These are phyloP conservation scores for Canavalia gladiata DNA, from an alignment of 306 rosid species.

Conservation along the genomic window DNA sequence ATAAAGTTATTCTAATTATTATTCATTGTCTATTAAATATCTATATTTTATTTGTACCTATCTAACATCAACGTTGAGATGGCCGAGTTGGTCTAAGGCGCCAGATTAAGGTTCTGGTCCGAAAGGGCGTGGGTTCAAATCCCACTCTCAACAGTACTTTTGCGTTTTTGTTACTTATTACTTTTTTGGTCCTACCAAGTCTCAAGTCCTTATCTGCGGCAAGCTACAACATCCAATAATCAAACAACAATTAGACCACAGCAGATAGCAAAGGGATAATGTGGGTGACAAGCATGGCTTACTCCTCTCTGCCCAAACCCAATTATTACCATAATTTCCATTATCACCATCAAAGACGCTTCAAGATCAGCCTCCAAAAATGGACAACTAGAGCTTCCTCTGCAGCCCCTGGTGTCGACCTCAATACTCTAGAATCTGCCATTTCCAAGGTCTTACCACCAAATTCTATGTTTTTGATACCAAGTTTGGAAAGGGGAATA, in stretches of 20 bases:
- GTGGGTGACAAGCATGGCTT: conserved; percentile 53
- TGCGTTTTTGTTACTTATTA: fast-evolving
- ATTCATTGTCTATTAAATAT: too few species aligned
- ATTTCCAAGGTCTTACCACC: conserved; percentile 66
- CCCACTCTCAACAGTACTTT: conserved; percentile 58
- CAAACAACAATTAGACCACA: neutral
- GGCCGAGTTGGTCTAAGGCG: conserved; percentile 78
- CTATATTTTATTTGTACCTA: neutral
- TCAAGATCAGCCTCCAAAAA: conserved; percentile 50
- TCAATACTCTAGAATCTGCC: conserved; percentile 80
- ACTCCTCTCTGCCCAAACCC: conserved; percentile 44
- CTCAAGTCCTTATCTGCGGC: conserved; percentile 27
- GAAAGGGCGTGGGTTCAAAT: conserved; percentile 75
- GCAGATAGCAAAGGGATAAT: conserved; percentile 49
- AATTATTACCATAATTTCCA: conserved; percentile 28
- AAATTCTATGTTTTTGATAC: neutral
- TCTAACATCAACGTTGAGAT: conserved; percentile 33
- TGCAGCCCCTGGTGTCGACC: conserved; percentile 81
- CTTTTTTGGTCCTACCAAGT: neutral
- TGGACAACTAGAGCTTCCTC: conserved; percentile 68
- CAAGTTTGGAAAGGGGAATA: neutral
- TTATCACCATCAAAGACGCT: conserved; percentile 29
- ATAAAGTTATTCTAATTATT: too few species aligned
- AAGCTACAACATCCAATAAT: conserved; percentile 41
- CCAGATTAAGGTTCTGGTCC: conserved; percentile 74